A percentile compares a stretch with the other conserved stretches of the same genome.
Evolutionary conservation across 78 protist genomes (phyloP).

Genomic region (Chrysochromulina tobinii): DNA sequence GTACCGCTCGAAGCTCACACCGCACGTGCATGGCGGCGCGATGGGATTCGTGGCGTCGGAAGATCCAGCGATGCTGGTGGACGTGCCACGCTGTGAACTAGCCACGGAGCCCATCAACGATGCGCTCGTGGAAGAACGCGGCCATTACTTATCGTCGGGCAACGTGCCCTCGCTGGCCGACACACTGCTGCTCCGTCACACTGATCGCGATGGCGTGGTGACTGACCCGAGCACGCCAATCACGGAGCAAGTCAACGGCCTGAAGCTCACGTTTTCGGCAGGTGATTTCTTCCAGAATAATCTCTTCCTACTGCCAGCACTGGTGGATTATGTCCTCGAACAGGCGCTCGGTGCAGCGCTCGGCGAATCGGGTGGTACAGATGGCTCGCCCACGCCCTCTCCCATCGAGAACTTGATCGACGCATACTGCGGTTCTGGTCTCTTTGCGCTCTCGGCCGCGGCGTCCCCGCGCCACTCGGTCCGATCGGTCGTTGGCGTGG

Average conservation of each 20-base stretch:
- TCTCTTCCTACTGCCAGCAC: background rate
- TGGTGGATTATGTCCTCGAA: background rate
- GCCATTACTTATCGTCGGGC: too few species aligned
- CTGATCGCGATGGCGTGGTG: background rate
- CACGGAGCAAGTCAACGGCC: background rate
- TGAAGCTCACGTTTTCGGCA: background rate
- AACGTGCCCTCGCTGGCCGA: background rate
- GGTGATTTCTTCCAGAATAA: conserved; percentile 19
- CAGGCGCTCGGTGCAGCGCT: background rate
- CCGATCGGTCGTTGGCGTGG: background rate
- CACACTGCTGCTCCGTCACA: background rate
- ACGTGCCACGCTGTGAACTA: background rate
- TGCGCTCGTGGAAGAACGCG: background rate
- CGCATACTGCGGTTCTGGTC: conserved; percentile 8
- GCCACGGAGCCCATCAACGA: background rate
- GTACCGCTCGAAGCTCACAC: background rate
- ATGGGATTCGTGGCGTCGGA: too few species aligned
- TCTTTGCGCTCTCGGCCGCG: conserved; percentile 20
- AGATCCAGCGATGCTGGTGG: background rate
- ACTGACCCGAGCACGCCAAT: background rate
- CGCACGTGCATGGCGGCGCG: background rate
- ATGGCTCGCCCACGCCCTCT: background rate
- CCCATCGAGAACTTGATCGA: background rate
- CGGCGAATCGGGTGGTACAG: too few species aligned
- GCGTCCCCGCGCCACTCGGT: background rate